Evolutionary conservation across 2,329 filamentous ascomycete genomes (phyloP).

Genomic region (Cercospora sp.): DNA sequence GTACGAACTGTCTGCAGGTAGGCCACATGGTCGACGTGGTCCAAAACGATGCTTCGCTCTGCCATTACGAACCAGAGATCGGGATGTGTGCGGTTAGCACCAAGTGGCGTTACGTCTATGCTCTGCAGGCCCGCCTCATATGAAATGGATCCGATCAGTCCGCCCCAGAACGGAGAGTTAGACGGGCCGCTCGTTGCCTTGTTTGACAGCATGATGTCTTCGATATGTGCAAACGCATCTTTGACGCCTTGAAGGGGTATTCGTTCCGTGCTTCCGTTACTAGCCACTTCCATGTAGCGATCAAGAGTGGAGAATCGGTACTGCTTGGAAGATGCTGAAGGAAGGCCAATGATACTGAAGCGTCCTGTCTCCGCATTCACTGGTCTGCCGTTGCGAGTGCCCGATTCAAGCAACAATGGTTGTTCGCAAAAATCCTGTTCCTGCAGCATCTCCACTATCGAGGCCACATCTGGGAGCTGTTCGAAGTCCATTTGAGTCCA

Average conservation of each 20-base stretch:
- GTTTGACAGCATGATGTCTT: constrained; percentile 42
- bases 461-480: constrained; percentile 35
- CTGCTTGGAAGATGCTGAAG: constrained; percentile 44
- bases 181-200: constrained; percentile 39
- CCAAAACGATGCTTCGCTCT: constrained; percentile 73
- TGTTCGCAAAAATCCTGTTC: constrained; percentile 38
- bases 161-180: constrained; percentile 70
- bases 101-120: constrained; percentile 51
- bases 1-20: constrained; percentile 68
- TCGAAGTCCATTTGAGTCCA: neutral
- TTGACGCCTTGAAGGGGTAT: constrained; percentile 29
- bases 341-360: constrained; percentile 73
- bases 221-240: constrained; percentile 45
- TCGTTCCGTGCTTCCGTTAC: constrained; percentile 8
- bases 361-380: constrained; percentile 56
- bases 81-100: constrained; percentile 52
- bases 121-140: constrained; percentile 77
- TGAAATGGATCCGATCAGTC: constrained; percentile 79
- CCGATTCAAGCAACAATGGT: constrained; percentile 52
- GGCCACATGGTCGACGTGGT: constrained; percentile 63
- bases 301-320: constrained; percentile 30
- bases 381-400: constrained; percentile 44
- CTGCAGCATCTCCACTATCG: constrained; percentile 41
- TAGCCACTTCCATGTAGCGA: constrained; percentile 21
- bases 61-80: constrained; percentile 78